Conservation (phyloP, 176 grass and related monocot genomes). For the Pontederia paniculata region DNA sequence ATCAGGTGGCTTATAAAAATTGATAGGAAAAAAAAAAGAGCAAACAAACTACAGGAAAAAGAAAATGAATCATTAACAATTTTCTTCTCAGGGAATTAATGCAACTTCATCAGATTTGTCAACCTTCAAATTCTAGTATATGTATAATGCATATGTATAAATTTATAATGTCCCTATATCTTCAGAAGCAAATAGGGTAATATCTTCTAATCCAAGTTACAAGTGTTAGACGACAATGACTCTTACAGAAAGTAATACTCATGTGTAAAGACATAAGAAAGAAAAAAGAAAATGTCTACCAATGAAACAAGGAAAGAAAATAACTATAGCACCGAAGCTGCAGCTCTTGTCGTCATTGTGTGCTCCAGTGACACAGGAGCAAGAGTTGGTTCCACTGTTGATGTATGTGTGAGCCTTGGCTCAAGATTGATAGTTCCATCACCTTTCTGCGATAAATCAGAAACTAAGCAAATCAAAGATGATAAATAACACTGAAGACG, state of each 20-base stretch:
- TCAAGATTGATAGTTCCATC: slow-evolving; percentile 82
- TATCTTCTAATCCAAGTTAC: not conserved
- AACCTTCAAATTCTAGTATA: no score
- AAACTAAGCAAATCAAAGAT: slow-evolving; percentile 22
- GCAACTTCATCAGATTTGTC: no score
- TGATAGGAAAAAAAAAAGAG: not conserved
- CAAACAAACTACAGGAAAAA: not conserved
- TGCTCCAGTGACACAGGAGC: slow-evolving; percentile 86
- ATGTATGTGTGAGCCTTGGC: slow-evolving; percentile 69
- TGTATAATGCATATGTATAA: not conserved
- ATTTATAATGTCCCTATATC: not conserved
- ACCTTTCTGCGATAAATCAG: slow-evolving; percentile 51
- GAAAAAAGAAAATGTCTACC: not conserved
- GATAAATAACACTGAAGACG: not conserved
- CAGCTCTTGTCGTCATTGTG: slow-evolving; percentile 88
- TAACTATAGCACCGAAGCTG: slow-evolving; percentile 48
- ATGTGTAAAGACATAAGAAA: not conserved
- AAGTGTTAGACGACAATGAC: not conserved
- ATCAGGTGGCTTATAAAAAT: not conserved
- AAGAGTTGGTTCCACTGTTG: slow-evolving; percentile 87
- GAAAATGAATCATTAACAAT: not conserved
- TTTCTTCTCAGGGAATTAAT: no score
- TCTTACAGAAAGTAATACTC: not conserved
- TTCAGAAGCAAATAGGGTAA: no score
- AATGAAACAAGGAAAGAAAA: not conserved